These are phyloP conservation scores for Actinomortierella wolfii DNA, from an alignment of 371 early-diverging fungal genomes.

Conservation along the genomic window DNA sequence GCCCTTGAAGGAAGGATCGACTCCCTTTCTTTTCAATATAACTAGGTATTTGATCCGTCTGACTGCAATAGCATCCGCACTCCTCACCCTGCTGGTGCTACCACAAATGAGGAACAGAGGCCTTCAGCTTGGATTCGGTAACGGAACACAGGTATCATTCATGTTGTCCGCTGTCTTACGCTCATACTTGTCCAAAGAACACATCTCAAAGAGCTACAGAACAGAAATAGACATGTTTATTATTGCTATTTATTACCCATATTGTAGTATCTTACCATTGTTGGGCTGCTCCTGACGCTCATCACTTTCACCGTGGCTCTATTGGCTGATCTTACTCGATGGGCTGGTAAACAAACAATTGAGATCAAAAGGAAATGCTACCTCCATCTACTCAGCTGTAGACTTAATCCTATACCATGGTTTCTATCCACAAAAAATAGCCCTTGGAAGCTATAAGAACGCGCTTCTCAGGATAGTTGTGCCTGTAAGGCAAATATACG, in stretches of 20 bases:
- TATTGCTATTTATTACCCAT: background rate
- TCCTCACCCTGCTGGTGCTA: background rate
- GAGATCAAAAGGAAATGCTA: too few relatives aligned
- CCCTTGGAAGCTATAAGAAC: background rate
- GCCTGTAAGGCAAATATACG: too few relatives aligned
- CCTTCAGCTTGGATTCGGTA: background rate
- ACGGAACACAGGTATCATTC: background rate
- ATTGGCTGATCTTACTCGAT: constrained; percentile 7
- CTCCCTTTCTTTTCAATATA: too few relatives aligned
- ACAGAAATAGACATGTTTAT: background rate
- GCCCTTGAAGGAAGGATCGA: too few relatives aligned
- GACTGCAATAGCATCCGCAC: too few relatives aligned
- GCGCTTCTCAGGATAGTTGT: background rate
- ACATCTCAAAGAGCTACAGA: too few relatives aligned
- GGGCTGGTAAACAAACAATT: constrained; percentile 18
- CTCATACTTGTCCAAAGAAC: constrained; percentile 4
- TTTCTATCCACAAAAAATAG: constrained; percentile 4
- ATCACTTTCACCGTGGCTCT: constrained; percentile 12
- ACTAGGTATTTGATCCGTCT: too few relatives aligned
- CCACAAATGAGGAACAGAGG: background rate
- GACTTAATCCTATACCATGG: background rate
- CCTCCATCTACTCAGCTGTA: background rate
- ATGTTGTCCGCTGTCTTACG: background rate
- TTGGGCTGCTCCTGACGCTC: constrained; percentile 15
- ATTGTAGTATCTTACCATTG: constrained; percentile 31